phyloP scores from a whole-genome alignment of 768 basidiomycete genomes.

The Amanita rimosa region DNA sequence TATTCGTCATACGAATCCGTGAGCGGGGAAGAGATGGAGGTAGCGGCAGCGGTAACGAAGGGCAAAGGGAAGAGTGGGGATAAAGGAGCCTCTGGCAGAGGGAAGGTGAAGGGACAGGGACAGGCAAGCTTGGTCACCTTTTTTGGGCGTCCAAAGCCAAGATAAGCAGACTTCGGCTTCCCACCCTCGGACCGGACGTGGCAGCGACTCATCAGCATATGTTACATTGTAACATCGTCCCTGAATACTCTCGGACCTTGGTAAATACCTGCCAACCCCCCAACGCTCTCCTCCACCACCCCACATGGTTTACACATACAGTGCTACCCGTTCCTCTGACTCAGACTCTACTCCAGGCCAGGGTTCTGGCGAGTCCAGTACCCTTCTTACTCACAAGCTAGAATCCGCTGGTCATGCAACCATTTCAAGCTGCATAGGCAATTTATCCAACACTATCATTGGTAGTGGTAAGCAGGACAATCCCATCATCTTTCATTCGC shows the following conservation, averaged over 20 bases:
- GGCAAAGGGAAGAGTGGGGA: constrained; percentile 11
- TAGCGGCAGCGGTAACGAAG: constrained; percentile 17
- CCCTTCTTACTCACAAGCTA: constrained; percentile 34
- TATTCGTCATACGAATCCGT: constrained; percentile 77
- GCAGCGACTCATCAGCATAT: too few relatives aligned
- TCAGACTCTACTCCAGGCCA: constrained; percentile 17
- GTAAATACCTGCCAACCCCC: neutral
- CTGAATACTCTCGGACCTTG: neutral
- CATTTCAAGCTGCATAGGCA: constrained; percentile 60
- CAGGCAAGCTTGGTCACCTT: constrained; percentile 5
- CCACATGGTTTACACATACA: constrained; percentile 55
- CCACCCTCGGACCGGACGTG: neutral
- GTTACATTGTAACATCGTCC: neutral
- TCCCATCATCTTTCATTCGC: too few relatives aligned
- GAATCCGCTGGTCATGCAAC: constrained; percentile 56
- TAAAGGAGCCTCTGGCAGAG: neutral
- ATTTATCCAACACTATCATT: constrained; percentile 84
- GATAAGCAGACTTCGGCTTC: neutral
- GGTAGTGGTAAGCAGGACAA: constrained; percentile 54
- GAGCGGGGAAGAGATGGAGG: constrained; percentile 43
- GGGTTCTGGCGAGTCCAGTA: constrained; percentile 38
- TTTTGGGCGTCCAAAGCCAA: constrained; percentile 8
- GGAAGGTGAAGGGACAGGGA: constrained; percentile 1
- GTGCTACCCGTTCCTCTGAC: constrained; percentile 30
- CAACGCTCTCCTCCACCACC: neutral